Conservation (phyloP, 352 stramenopile genomes). For the Phytopythium litorale region DNA sequence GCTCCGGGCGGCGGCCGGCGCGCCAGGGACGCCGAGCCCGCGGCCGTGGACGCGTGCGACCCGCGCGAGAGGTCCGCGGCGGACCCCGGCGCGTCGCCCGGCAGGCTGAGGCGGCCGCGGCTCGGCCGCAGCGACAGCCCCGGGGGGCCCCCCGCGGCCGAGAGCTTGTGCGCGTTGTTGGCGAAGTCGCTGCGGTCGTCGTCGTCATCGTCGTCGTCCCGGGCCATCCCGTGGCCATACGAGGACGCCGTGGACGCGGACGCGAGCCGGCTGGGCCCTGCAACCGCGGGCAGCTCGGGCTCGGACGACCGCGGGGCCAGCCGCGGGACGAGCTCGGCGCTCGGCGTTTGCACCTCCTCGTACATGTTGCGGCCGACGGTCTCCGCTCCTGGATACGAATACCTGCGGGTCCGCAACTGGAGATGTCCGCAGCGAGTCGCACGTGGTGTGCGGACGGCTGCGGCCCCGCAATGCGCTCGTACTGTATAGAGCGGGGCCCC, state of each 20-base stretch:
- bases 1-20: neutral
- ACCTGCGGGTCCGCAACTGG: neutral
- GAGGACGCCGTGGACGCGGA: constrained; percentile 12
- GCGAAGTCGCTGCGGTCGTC: constrained; percentile 6
- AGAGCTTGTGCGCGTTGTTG: constrained; percentile 19
- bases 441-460: too few species aligned
- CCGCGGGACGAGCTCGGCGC: constrained; percentile 7
- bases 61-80: neutral
- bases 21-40: neutral
- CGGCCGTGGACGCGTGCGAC: neutral
- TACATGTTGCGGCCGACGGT: constrained; percentile 20
- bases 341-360: constrained; percentile 26
- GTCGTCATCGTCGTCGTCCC: constrained; percentile 21
- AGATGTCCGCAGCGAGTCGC: too few species aligned
- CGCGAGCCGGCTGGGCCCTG: constrained; percentile 7
- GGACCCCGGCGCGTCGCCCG: constrained; percentile 10
- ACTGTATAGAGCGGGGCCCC: too few species aligned
- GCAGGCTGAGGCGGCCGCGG: constrained; percentile 12
- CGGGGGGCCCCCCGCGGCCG: constrained; percentile 11
- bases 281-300: constrained; percentile 18
- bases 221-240: constrained; percentile 17
- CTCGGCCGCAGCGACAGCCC: constrained; percentile 11
- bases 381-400: neutral
- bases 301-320: constrained; percentile 24
- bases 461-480: too few species aligned